Evolutionary conservation across 495 filamentous ascomycete species (phyloP).

Genomic region (Penicillium psychrofluorescens): DNA sequence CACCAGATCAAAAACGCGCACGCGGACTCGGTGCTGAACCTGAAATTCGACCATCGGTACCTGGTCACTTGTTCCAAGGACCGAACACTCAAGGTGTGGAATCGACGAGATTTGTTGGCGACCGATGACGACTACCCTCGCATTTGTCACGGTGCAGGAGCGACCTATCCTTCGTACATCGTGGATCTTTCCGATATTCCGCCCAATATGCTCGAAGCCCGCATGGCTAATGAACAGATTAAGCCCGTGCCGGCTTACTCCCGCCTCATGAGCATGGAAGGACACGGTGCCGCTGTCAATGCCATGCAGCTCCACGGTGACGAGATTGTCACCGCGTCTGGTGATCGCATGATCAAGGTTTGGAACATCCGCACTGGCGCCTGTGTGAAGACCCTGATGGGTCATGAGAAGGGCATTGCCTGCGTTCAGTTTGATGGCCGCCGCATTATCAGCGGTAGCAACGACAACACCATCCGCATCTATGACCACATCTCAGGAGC

Average conservation of each 20-base stretch:
- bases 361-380: conserved; percentile 82
- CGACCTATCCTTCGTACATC: conserved; percentile 47
- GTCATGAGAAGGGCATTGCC: conserved; percentile 92
- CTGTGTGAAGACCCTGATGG: conserved; percentile 68
- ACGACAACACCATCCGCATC: conserved; percentile 89
- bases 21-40: conserved; percentile 85
- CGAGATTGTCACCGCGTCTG: conserved; percentile 88
- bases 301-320: conserved; percentile 84
- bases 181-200: conserved; percentile 43
- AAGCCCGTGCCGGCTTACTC: conserved; percentile 50
- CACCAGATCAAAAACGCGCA: conserved; percentile 71
- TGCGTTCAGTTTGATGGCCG: conserved; percentile 97
- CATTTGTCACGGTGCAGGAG: conserved; percentile 27
- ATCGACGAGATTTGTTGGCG: conserved; percentile 60
- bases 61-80: conserved; percentile 97
- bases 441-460: conserved; percentile 92
- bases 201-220: conserved; percentile 34
- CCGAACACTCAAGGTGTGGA: conserved; percentile 93
- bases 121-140: conserved; percentile 62
- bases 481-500: conserved; percentile 79
- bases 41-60: conserved; percentile 84
- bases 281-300: conserved; percentile 89
- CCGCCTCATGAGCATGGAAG: conserved; percentile 69
- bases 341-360: conserved; percentile 83
- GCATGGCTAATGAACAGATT: conserved; percentile 30